These are phyloP conservation scores for Inosperma sp. DNA, from an alignment of 768 basidiomycete species.

Conservation along the genomic window DNA sequence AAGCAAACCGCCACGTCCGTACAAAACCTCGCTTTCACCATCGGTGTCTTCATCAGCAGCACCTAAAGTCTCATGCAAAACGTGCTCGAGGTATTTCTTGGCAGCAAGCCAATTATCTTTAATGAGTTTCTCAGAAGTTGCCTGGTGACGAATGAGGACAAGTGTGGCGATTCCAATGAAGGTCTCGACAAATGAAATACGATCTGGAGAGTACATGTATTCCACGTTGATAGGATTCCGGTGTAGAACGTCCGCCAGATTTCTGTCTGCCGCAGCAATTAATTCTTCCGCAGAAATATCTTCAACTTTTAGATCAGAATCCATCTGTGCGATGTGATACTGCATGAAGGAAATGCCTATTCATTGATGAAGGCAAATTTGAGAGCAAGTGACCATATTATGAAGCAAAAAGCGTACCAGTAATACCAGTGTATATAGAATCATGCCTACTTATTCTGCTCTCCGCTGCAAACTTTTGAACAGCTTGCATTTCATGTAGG, in stretches of 20 bases:
- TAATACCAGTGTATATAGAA: constrained; percentile 18
- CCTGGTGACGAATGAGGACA: constrained; percentile 26
- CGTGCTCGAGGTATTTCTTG: constrained; percentile 22
- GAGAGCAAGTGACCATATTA: not conserved
- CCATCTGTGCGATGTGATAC: constrained; percentile 19
- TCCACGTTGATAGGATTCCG: constrained; percentile 12
- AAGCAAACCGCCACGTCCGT: constrained; percentile 56
- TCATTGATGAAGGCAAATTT: not conserved
- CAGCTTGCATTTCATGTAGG: constrained; percentile 18
- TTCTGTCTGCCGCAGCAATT: constrained; percentile 17
- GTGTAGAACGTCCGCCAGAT: constrained; percentile 19
- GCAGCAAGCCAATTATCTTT: constrained; percentile 19
- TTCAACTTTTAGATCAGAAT: constrained; percentile 9
- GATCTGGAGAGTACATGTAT: constrained; percentile 12
- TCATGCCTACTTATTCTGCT: constrained; percentile 16
- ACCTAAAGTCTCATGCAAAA: constrained; percentile 19
- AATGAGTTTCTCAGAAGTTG: constrained; percentile 21
- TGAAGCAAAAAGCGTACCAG: constrained; percentile 10
- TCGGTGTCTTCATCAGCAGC: constrained; percentile 28
- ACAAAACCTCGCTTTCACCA: constrained; percentile 53
- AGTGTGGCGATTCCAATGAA: constrained; percentile 36
- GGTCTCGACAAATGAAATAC: constrained; percentile 39
- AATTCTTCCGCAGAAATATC: constrained; percentile 16
- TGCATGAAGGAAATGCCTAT: constrained; percentile 28
- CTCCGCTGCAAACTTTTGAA: constrained; percentile 19